Percentiles rank a stretch among this genome's conserved stretches.
phyloP scores from a whole-genome alignment of 176 grass and related monocot species.

The Rhipidocladum racemiflorum region DNA sequence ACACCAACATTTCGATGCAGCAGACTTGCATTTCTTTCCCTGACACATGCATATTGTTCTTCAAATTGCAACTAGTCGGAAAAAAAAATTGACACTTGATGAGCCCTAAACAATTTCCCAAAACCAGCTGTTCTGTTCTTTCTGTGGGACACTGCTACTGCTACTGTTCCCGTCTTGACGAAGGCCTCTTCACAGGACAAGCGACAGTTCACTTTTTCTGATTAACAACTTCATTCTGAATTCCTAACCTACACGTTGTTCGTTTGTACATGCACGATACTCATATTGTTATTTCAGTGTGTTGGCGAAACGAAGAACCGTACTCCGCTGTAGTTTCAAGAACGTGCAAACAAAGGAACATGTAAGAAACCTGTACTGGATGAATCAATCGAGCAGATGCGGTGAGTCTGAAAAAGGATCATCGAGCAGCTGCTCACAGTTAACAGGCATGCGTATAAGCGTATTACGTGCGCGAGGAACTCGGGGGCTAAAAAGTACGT shows the following conservation, averaged over 20 bases:
- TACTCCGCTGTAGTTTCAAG: too few relatives aligned
- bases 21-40: not conserved
- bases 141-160: not conserved
- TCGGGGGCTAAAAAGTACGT: too few relatives aligned
- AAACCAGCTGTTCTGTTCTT: slow-evolving; percentile 4
- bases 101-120: not conserved
- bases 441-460: too few relatives aligned
- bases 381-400: not conserved
- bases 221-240: not conserved
- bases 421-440: not conserved
- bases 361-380: too few relatives aligned
- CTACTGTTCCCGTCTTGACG: not conserved
- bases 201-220: not conserved
- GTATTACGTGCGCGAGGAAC: too few relatives aligned
- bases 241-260: not conserved
- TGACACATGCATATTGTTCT: not conserved
- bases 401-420: not conserved
- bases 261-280: not conserved
- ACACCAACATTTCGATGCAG: not conserved
- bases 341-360: not conserved
- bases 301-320: not conserved
- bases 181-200: not conserved
- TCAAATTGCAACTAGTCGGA: not conserved
- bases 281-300: too few relatives aligned
- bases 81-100: not conserved